phyloP scores from a whole-genome alignment of 768 basidiomycete species.

The Boletus tomentosulus region DNA sequence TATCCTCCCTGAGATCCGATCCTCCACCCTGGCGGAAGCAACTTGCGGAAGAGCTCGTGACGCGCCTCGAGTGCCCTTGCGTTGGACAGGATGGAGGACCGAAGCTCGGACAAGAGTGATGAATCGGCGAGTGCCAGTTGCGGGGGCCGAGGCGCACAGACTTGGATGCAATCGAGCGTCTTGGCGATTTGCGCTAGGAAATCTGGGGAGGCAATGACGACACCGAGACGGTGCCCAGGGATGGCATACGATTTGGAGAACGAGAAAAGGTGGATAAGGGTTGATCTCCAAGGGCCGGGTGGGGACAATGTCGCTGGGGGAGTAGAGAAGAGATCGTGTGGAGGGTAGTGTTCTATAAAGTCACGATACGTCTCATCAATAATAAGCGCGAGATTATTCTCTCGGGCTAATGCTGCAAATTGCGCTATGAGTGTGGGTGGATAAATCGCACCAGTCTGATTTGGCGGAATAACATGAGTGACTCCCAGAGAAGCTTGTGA shows the following conservation, averaged over 20 bases:
- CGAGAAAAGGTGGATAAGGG: conserved; percentile 68
- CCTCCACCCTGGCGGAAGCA: conserved; percentile 52
- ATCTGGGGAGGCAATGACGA: conserved; percentile 55
- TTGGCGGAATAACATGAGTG: background rate
- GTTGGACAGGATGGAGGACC: conserved; percentile 48
- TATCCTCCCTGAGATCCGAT: conserved; percentile 68
- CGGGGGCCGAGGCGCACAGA: conserved; percentile 70
- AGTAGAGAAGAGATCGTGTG: conserved; percentile 53
- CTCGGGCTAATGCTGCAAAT: conserved; percentile 57
- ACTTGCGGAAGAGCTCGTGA: conserved; percentile 50
- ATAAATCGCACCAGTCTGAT: conserved; percentile 68
- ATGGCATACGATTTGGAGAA: conserved; percentile 79
- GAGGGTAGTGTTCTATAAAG: conserved; percentile 52
- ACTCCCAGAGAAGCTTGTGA: background rate
- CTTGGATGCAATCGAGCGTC: conserved; percentile 77
- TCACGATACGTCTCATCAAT: conserved; percentile 91
- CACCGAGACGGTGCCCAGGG: conserved; percentile 81
- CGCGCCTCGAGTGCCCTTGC: conserved; percentile 48
- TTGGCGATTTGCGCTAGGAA: conserved; percentile 47
- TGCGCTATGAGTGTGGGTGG: conserved; percentile 48
- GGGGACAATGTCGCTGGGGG: background rate
- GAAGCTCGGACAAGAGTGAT: conserved; percentile 47
- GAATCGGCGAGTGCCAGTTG: conserved; percentile 60
- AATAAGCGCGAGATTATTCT: conserved; percentile 57
- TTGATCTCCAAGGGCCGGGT: conserved; percentile 47